phyloP scores from a whole-genome alignment of 1,284 basidiomycete genomes.

The Cutaneotrichosporon mucoides region DNA sequence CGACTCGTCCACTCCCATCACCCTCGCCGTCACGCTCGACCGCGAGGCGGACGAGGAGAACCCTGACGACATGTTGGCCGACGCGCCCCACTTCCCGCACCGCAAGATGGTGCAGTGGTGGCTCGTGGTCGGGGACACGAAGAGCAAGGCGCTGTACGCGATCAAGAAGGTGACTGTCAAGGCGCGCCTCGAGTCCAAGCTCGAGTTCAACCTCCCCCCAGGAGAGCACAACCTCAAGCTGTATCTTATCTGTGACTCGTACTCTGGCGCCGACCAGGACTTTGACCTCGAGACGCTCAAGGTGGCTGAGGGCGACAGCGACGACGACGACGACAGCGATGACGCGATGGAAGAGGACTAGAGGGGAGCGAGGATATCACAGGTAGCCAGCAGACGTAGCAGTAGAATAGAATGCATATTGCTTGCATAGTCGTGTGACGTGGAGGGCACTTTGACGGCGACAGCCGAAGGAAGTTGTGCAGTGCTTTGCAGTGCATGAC shows the following conservation, averaged over 20 bases:
- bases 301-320: conserved; percentile 79
- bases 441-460: too few relatives aligned
- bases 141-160: conserved; percentile 66
- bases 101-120: conserved; percentile 96
- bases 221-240: conserved; percentile 76
- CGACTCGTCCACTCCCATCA: conserved; percentile 76
- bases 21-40: conserved; percentile 71
- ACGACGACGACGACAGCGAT: conserved; percentile 57
- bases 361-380: too few relatives aligned
- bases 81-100: conserved; percentile 85
- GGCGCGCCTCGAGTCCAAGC: conserved; percentile 69
- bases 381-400: too few relatives aligned
- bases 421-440: too few relatives aligned
- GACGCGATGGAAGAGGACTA: conserved; percentile 48
- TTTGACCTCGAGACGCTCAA: conserved; percentile 72
- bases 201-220: conserved; percentile 82
- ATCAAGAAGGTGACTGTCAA: conserved; percentile 94
- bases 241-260: conserved; percentile 90
- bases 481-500: too few relatives aligned
- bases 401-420: too few relatives aligned
- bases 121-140: conserved; percentile 83
- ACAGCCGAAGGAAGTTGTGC: too few relatives aligned
- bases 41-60: conserved; percentile 76
- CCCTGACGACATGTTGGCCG: conserved; percentile 68
- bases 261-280: conserved; percentile 85